A percentile compares a stretch with the other conserved stretches of the same genome.
Evolutionary conservation across 2,329 filamentous ascomycete genomes (phyloP).

Genomic region (Coniochaeta ligniaria): DNA sequence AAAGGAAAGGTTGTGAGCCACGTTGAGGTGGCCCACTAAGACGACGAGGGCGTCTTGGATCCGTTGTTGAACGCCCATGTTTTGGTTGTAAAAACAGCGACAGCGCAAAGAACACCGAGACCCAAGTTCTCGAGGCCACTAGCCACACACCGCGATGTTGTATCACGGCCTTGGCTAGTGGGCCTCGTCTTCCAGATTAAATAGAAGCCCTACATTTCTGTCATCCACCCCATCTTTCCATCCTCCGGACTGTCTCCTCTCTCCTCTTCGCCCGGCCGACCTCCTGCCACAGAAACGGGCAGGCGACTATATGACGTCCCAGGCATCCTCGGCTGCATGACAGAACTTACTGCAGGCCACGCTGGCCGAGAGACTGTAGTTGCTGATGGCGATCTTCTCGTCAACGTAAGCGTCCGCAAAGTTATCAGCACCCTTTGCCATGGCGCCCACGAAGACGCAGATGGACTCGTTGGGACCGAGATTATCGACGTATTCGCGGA

Average conservation of each 20-base stretch:
- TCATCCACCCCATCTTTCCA: not conserved
- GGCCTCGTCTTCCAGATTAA: conserved; percentile 8
- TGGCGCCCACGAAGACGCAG: conserved; percentile 95
- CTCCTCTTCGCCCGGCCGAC: not conserved
- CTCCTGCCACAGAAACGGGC: not conserved
- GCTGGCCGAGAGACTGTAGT: conserved; percentile 93
- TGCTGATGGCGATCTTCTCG: conserved; percentile 97
- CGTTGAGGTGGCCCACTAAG: conserved; percentile 60
- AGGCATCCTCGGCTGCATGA: conserved; percentile 93
- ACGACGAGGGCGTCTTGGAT: conserved; percentile 58
- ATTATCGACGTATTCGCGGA: conserved; percentile 79
- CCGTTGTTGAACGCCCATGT: conserved; percentile 72
- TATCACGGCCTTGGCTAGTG: conserved; percentile 50
- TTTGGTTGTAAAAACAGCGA: conserved; percentile 84
- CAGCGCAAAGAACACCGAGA: conserved; percentile 61
- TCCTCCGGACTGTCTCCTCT: not conserved
- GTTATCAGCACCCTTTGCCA: conserved; percentile 94
- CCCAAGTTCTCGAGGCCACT: conserved; percentile 45
- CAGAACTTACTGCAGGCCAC: conserved; percentile 99
- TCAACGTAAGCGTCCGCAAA: conserved; percentile 94
- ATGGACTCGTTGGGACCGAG: conserved; percentile 82
- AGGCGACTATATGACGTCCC: conserved; percentile 72
- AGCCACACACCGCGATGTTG: conserved; percentile 60
- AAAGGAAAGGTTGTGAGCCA: conserved; percentile 37
- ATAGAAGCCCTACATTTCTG: conserved; percentile 3